These are phyloP conservation scores for Brasenia schreberi DNA, from an alignment of 164 flowering plant genomes.

Conservation along the genomic window DNA sequence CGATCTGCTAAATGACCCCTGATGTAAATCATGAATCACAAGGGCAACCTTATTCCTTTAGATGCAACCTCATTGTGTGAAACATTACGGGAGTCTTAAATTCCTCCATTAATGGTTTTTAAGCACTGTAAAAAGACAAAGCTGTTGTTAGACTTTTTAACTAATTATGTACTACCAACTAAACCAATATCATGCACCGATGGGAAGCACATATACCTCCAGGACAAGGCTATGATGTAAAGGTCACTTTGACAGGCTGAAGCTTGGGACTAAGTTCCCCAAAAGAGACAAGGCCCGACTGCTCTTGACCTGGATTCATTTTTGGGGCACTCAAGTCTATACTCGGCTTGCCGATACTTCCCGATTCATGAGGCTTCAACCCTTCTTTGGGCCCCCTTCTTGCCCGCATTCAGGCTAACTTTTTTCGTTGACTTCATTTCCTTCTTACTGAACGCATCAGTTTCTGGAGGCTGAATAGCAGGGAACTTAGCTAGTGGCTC, in stretches of 20 bases:
- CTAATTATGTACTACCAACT: too few relatives aligned
- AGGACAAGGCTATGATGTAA: too few relatives aligned
- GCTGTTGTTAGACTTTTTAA: too few relatives aligned
- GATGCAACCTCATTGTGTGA: too few relatives aligned
- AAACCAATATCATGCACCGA: background rate
- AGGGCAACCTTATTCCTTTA: too few relatives aligned
- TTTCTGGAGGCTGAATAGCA: background rate
- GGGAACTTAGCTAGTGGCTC: background rate
- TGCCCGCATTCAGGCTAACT: background rate
- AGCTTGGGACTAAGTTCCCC: background rate
- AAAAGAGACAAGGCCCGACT: background rate
- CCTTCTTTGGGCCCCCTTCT: background rate
- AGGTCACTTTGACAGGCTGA: background rate
- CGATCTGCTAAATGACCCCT: too few relatives aligned
- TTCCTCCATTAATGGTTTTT: too few relatives aligned
- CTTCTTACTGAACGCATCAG: background rate
- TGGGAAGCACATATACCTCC: background rate
- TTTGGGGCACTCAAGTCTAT: background rate
- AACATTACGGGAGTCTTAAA: too few relatives aligned
- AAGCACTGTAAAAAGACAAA: too few relatives aligned
- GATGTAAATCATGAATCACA: too few relatives aligned
- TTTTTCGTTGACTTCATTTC: background rate
- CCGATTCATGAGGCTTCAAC: background rate
- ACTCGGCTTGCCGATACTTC: background rate
- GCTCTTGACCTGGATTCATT: background rate